Evolutionary conservation across 768 basidiomycete genomes (phyloP), one percentile per base, ranked within the genome.

Genomic region (Boletus rubropictus): DNA sequence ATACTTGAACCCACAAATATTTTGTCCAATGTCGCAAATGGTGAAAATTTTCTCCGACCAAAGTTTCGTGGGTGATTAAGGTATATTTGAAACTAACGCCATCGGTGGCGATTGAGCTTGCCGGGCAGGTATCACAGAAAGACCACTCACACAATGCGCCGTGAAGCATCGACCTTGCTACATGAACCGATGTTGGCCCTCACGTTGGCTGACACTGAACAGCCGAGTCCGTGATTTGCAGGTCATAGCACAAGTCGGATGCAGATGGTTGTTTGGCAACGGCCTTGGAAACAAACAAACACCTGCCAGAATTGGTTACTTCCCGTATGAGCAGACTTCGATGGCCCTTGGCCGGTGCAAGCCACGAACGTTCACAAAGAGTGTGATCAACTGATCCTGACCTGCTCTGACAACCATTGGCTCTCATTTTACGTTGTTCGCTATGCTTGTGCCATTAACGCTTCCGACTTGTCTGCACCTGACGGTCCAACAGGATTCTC

Each of bases 211-310:
- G 31, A 17, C 8, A 8, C 7, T 12, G 21, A 6, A 11, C 11
- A 11, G 11, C 5, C 27, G 20, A 31, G n/a, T 17, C 25, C 10
- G 7, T 17, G 12, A 25, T 46, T 40, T 14, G 32, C 27, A 49
- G 34, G n/a, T n/a, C n/a, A n/a, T n/a, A n/a, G 20, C 17, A 20
- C 10, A 2, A 43, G 6, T 22, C 4, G 10, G 15, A 17, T 11
- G 50, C 42, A 47, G 32, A 45, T 24, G 36, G 27, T 48, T 64
- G 42, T 64, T 64, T 64, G 54, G 54, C 65, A 53, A 57, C n/a
- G 14, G 49, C 62, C 40, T 65, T 49, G 14, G 49, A 58, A 64
- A 44, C 43, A 66, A 64, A 64, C 62, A 64, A 54, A 56, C 65
- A 15, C 50, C 37, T 46, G 15, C 52, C 49, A 3, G 18, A 53